These are phyloP conservation scores for Tremella yokohamensis DNA, from an alignment of 768 basidiomycete genomes.

Conservation along the genomic window DNA sequence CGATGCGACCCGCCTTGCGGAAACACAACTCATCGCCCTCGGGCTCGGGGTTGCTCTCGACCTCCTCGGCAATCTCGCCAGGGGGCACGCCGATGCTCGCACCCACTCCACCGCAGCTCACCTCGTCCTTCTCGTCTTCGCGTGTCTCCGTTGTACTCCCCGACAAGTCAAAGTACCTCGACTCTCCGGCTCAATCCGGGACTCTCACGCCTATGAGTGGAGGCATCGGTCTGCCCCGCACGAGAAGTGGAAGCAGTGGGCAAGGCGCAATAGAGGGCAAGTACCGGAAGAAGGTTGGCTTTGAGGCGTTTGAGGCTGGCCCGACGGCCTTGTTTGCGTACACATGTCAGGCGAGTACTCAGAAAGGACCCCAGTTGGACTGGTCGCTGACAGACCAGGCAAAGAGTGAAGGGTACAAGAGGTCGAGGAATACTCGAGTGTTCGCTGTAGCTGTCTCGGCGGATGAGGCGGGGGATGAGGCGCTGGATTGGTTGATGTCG, in stretches of 20 bases:
- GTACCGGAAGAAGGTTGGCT: constrained; percentile 51
- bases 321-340: constrained; percentile 49
- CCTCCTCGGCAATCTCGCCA: constrained; percentile 5
- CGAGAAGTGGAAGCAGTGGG: constrained; percentile 41
- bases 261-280: constrained; percentile 34
- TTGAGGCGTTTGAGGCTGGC: constrained; percentile 52
- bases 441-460: constrained; percentile 84
- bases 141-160: constrained; percentile 19
- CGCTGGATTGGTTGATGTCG: constrained; percentile 89
- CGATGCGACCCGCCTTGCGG: constrained; percentile 25
- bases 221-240: constrained; percentile 35
- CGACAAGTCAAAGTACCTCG: constrained; percentile 22
- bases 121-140: constrained; percentile 16
- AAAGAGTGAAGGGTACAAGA: constrained; percentile 74
- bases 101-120: constrained; percentile 17
- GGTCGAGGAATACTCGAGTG: constrained; percentile 72
- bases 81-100: constrained; percentile 1
- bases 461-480: constrained; percentile 82
- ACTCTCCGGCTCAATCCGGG: background rate
- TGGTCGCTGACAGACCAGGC: constrained; percentile 51
- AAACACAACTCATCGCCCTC: constrained; percentile 29
- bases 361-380: background rate
- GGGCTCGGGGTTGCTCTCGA: constrained; percentile 8
- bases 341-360: constrained; percentile 38
- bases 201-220: background rate